Conservation (phyloP, 2,329 filamentous ascomycete genomes). For the Ramichloridium luteum region DNA sequence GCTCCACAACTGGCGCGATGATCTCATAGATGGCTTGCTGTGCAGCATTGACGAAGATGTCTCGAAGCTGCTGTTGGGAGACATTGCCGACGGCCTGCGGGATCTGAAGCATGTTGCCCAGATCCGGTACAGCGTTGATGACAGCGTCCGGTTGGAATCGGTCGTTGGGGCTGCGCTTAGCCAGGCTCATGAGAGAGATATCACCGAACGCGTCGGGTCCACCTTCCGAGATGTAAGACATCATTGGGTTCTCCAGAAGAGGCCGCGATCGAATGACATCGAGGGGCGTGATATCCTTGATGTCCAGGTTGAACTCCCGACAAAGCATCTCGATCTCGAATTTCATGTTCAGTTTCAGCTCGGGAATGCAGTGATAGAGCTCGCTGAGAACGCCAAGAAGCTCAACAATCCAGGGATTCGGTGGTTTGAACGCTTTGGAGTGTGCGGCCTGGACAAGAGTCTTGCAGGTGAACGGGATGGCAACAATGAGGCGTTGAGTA, state of each 20-base stretch:
- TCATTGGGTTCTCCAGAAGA: slow-evolving; percentile 22
- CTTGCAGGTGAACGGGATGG: slow-evolving; percentile 96
- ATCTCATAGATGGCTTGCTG: slow-evolving; percentile 89
- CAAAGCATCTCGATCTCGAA: slow-evolving; percentile 98
- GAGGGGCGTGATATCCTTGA: slow-evolving; percentile 81
- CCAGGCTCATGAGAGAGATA: slow-evolving; percentile 56
- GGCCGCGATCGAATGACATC: slow-evolving; percentile 69
- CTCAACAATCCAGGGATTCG: slow-evolving; percentile 97
- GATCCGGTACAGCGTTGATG: slow-evolving; percentile 69
- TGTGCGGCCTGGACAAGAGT: slow-evolving; percentile 72
- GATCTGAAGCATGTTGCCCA: slow-evolving; percentile 65
- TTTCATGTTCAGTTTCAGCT: slow-evolving; percentile 91
- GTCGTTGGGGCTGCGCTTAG: slow-evolving; percentile 49
- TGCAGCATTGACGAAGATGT: slow-evolving; percentile 74
- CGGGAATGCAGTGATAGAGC: slow-evolving; percentile 71
- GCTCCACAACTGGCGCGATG: slow-evolving; percentile 91
- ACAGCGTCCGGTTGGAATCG: slow-evolving; percentile 67
- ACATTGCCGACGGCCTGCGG: slow-evolving; percentile 67
- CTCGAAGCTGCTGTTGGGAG: slow-evolving; percentile 51
- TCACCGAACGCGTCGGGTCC: slow-evolving; percentile 69
- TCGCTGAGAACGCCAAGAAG: slow-evolving; percentile 85
- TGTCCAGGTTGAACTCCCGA: slow-evolving; percentile 81
- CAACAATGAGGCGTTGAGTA: slow-evolving; percentile 78
- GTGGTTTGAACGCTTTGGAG: slow-evolving; percentile 82
- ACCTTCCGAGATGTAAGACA: slow-evolving; percentile 33